Evolutionary conservation across 2,329 filamentous ascomycete genomes (phyloP).

Genomic region (Bipolaris gigantea): DNA sequence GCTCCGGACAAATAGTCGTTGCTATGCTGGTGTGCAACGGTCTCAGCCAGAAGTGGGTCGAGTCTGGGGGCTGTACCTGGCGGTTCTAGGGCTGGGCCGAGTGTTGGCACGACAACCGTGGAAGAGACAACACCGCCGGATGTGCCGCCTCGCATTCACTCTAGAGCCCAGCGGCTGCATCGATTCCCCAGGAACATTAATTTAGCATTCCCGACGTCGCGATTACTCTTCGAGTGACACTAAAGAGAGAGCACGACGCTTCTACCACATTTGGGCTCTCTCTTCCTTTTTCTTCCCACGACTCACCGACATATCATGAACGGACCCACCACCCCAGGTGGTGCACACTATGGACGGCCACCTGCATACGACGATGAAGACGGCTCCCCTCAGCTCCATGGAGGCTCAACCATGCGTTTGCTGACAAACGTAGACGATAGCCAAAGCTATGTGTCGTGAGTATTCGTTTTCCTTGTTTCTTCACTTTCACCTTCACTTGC

Average conservation of each 20-base stretch:
- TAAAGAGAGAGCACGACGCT: constrained; percentile 1
- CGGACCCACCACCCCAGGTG: constrained; percentile 38
- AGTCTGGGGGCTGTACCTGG: constrained; percentile 10
- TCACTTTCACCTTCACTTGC: constrained; percentile 27
- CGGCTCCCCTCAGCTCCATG: constrained; percentile 39
- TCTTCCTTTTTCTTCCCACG: constrained; percentile 3
- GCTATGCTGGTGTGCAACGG: constrained; percentile 3
- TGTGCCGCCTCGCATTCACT: constrained; percentile 6
- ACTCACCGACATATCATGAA: constrained; percentile 31
- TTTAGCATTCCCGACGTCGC: constrained; percentile 19
- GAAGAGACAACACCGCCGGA: constrained; percentile 15
- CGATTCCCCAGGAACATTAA: constrained; percentile 20
- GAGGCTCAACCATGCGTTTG: constrained; percentile 54
- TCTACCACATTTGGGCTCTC: neutral
- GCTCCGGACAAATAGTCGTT: constrained; percentile 3
- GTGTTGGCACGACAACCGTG: constrained; percentile 16
- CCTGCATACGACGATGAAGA: constrained; percentile 52
- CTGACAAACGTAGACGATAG: constrained; percentile 52
- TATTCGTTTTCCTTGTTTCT: constrained; percentile 32
- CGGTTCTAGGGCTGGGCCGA: neutral
- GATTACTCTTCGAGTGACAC: constrained; percentile 10
- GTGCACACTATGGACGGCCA: constrained; percentile 45
- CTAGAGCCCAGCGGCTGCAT: constrained; percentile 11
- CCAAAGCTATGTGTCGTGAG: constrained; percentile 48
- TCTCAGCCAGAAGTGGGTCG: constrained; percentile 9